Evolutionary conservation across 148 eudicot genomes (phyloP).

Genomic region (Heliamphora exappendiculata): DNA sequence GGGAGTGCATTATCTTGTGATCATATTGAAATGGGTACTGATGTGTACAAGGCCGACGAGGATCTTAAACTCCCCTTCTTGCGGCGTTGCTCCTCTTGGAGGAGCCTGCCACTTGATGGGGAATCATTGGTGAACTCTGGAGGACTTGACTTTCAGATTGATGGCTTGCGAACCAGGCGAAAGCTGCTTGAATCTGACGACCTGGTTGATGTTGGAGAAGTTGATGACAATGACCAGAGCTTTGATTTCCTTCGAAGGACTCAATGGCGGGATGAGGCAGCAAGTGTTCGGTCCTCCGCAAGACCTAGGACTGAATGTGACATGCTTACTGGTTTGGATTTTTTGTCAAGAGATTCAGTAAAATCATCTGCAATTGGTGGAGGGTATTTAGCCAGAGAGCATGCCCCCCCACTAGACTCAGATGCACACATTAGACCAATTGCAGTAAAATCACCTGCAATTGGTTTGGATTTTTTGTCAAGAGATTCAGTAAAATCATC

Average conservation of each 20-base stretch:
- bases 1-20: conserved; percentile 15
- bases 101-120: conserved; percentile 20
- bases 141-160: conserved; percentile 25
- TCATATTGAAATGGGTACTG: conserved; percentile 16
- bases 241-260: conserved; percentile 17
- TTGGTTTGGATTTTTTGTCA: conserved; percentile 17
- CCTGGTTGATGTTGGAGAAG: conserved; percentile 21
- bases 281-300: conserved; percentile 19
- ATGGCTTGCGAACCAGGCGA: conserved; percentile 18
- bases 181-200: conserved; percentile 20
- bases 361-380: conserved; percentile 14
- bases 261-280: conserved; percentile 19
- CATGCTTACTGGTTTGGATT: conserved; percentile 17
- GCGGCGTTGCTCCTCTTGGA: conserved; percentile 29
- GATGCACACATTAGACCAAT: too few relatives aligned
- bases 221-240: conserved; percentile 15
- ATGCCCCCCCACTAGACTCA: conserved; percentile 13
- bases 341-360: conserved; percentile 8
- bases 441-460: too few relatives aligned
- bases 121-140: conserved; percentile 24
- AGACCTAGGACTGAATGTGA: conserved; percentile 13
- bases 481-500: conserved; percentile 11
- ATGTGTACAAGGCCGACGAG: conserved; percentile 7
- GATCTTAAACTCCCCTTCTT: conserved; percentile 23
- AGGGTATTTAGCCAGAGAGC: conserved; percentile 14